These are phyloP conservation scores for Penicillium antarcticum DNA, from an alignment of 495 filamentous ascomycete genomes.

Conservation along the genomic window DNA sequence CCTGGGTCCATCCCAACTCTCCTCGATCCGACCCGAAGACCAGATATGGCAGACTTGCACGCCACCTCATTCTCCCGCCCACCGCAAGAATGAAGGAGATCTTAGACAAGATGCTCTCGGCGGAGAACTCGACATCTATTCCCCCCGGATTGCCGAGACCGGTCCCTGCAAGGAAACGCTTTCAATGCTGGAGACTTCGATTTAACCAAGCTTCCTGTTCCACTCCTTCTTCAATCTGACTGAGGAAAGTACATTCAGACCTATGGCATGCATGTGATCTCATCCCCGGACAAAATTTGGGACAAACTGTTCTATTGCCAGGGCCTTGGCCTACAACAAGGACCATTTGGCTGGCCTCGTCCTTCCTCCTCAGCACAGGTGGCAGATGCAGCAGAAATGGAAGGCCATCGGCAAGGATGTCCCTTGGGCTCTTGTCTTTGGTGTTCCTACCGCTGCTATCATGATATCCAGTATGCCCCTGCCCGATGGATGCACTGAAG, in stretches of 20 bases:
- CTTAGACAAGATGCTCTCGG: constrained; percentile 24
- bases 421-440: constrained; percentile 35
- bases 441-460: constrained; percentile 38
- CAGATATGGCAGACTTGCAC: constrained; percentile 29
- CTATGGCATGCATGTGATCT: constrained; percentile 37
- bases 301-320: constrained; percentile 41
- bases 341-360: constrained; percentile 24
- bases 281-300: constrained; percentile 32
- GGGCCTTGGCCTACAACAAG: constrained; percentile 36
- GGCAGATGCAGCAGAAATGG: constrained; percentile 35
- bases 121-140: constrained; percentile 19
- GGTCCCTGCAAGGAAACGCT: constrained; percentile 33
- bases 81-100: constrained; percentile 25
- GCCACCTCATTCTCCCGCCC: constrained; percentile 27
- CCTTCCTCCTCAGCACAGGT: constrained; percentile 31
- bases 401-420: constrained; percentile 30
- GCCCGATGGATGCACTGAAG: constrained; percentile 31
- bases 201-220: constrained; percentile 27
- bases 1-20: no score
- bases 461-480: constrained; percentile 38
- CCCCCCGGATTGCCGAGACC: constrained; percentile 19
- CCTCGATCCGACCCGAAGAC: no score
- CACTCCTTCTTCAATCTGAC: constrained; percentile 32
- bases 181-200: constrained; percentile 32
- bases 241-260: constrained; percentile 40